Evolutionary conservation across 2,329 filamentous ascomycete species (phyloP), one percentile per base, ranked within the genome.

Genomic region (Epichloe amarillans): DNA sequence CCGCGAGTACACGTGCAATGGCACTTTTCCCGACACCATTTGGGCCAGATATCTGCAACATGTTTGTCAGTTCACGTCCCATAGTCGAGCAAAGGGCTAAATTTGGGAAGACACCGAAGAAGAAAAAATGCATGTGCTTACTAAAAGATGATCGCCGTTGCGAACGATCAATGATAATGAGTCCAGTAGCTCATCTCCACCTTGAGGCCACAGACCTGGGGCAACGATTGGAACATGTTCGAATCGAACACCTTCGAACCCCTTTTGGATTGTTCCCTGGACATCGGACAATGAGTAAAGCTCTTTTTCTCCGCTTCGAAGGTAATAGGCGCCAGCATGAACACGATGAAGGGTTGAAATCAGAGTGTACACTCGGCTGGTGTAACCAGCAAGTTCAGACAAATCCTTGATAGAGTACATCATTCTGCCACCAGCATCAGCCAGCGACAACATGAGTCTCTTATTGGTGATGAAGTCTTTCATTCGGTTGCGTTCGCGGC

Each of bases 371-470:
- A 98, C 90, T 43, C 93, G 83, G 52, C 88, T 95, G 0, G 93
- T 98, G 70, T 97, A 94, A 21, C 93, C 93, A 5, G 93, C 93
- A 36, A 98, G 75, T 65, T 98, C 93, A 1, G 90, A 90, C 37
- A 98, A 79, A 62, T 98, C 94, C 69, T 98, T 98, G 73, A 98
- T 95, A 55, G 87, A 93, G 72, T 98, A 98, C 93, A 98, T 98
- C 88, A 98, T 96, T 45, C 93, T 80, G 26, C 91, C 91, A 53
- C 93, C 93, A 2, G 93, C 93, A 67, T 98, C 93, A 10, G 93
- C 93, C 38, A 98, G 78, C 15, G 91, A 97, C 35, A 98, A 78
- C 93, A 98, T 97, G 39, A 98, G 82, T 4, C 93, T 83, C 68
- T 98, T 97, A 71, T 98, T 98, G 12, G 93, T 98, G 68, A 98